A percentile compares a stretch with the other conserved stretches of the same genome.
phyloP scores from a whole-genome alignment of 139 green algal genomes.

The Micractinium sp. region DNA sequence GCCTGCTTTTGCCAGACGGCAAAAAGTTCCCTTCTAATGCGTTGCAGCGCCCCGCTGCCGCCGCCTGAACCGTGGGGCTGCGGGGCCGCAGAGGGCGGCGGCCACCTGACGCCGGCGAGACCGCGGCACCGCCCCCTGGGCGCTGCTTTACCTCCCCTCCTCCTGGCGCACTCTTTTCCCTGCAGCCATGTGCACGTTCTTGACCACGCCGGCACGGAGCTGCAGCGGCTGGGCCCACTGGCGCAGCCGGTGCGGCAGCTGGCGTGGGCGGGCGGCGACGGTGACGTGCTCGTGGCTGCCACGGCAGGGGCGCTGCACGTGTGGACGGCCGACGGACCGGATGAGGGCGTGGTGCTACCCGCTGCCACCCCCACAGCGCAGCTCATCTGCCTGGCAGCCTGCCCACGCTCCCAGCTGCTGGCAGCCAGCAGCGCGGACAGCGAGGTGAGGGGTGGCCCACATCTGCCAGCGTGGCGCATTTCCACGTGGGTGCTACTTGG shows the following conservation, averaged over 20 bases:
- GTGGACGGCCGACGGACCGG: neutral
- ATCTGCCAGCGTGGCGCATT: neutral
- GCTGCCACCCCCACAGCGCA: neutral
- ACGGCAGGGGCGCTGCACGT: neutral
- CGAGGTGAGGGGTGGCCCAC: conserved; percentile 3
- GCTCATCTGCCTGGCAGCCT: neutral
- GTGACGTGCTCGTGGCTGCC: neutral
- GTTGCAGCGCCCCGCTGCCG: neutral
- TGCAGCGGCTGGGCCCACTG: conserved; percentile 16
- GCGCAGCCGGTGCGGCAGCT: conserved; percentile 7
- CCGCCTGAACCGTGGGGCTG: too few relatives aligned
- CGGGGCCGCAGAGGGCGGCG: too few relatives aligned
- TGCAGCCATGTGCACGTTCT: conserved; percentile 31
- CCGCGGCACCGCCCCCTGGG: neutral
- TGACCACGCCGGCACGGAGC: neutral
- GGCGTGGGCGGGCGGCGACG: conserved; percentile 7
- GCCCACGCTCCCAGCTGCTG: neutral
- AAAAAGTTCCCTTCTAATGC: neutral
- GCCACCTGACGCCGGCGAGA: too few relatives aligned
- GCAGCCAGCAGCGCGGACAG: neutral
- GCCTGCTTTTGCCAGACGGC: neutral
- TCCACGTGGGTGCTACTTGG: neutral
- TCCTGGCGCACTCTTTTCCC: neutral
- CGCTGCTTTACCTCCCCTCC: neutral
- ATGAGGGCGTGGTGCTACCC: neutral